Evolutionary conservation across 2,329 filamentous ascomycete genomes (phyloP), one percentile per base, ranked within the genome.

Genomic region (Xylariaceae sp.): DNA sequence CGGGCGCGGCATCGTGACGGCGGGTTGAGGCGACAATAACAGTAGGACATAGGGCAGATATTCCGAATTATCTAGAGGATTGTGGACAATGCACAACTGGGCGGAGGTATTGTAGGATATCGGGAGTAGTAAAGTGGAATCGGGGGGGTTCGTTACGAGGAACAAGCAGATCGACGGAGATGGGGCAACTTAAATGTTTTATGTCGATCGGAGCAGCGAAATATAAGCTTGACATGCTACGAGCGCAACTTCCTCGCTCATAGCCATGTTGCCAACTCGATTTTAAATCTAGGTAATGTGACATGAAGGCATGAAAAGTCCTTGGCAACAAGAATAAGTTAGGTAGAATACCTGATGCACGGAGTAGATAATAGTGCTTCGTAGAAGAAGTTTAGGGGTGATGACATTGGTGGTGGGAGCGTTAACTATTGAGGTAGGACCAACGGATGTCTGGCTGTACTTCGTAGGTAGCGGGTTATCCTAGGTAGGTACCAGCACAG

Each of bases 1-100:
- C 60, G 76, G 76, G 63, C 76, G 79, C 63, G 76, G 71, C 73
- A 80, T 81, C 51, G 62, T 72, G 70, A 65, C 58, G 53, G 57
- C n/a, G 53, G 51, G 43, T 54, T 4, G 37, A 26, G 53, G 48
- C 32, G 36, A 26, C 47, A 18, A 41, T 48, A 21, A 21, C 34
- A 37, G 36, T 16, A 40, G 29, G 5, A 29, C 10, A 6, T 4
- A 39, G 15, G 9, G 12, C 13, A 10, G 41, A 13, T 15, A n/a
- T 13, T 26, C 16, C 21, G 8, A 29, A 16, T 26, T 43, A 43
- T 43, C 8, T 13, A 43, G 12, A 43, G 12, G 3, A 8, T n/a
- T n/a, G 16, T 5, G 21, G 39, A 18, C 5, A n/a, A 43, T 29
- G 41, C 29, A 21, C 5, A 19, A 21, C 3, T 21, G n/a, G n/a